Evolutionary conservation across 78 protist genomes (phyloP).

Genomic region (Salpingoeca rosetta): DNA sequence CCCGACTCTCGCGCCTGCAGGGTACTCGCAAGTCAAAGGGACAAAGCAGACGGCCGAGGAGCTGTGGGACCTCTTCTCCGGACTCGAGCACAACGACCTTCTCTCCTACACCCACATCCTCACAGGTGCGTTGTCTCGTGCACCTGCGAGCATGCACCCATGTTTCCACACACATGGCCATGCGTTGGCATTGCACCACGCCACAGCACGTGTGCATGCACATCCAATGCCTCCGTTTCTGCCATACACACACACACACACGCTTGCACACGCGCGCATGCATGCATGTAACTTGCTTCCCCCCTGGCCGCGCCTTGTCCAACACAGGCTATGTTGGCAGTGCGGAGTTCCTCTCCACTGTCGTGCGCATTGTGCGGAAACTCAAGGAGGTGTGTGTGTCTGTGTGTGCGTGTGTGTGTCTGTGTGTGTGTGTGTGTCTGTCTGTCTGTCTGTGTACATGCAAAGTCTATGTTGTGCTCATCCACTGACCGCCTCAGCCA

Average conservation of each 20-base stretch:
- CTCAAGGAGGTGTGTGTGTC: conserved; percentile 32
- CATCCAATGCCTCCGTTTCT: no score
- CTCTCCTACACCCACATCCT: conserved; percentile 45
- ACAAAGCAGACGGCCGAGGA: conserved; percentile 36
- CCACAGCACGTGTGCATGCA: not conserved
- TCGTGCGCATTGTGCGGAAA: conserved; percentile 13
- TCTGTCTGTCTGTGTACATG: not conserved
- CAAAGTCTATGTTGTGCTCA: not conserved
- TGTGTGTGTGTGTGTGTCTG: not conserved
- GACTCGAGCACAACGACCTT: conserved; percentile 38
- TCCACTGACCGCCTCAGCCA: not conserved
- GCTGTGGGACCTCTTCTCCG: conserved; percentile 39
- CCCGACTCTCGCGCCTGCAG: no score
- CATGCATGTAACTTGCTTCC: not conserved
- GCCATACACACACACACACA: not conserved
- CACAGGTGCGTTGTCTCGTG: conserved; percentile 34
- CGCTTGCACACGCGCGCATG: not conserved
- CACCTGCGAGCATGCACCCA: not conserved
- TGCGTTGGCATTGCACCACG: not conserved
- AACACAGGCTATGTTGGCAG: conserved; percentile 48
- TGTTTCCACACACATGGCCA: not conserved
- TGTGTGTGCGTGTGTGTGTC: not conserved
- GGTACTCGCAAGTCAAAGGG: not conserved
- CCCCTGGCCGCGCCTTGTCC: not conserved
- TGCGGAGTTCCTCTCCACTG: conserved; percentile 28